Conservation (phyloP, 345 rosid genomes). For the Camelina sativa region DNA sequence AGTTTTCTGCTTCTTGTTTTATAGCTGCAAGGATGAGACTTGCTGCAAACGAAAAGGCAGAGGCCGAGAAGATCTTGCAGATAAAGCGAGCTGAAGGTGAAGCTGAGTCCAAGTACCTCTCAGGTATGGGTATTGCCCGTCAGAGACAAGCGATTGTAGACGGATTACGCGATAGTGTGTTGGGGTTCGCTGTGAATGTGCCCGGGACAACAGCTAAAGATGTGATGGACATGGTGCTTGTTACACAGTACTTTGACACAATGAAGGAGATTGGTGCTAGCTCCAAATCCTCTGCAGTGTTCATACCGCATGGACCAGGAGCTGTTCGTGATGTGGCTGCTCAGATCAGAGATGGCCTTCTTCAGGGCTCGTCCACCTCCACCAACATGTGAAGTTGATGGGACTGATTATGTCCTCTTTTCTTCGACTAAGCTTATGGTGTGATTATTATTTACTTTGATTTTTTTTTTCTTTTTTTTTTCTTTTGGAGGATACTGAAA, state of each 20-base stretch:
- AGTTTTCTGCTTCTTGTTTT: slow-evolving; percentile 16
- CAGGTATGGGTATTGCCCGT: slow-evolving; percentile 46
- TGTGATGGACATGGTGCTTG: slow-evolving; percentile 49
- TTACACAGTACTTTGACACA: slow-evolving; percentile 47
- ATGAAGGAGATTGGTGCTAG: slow-evolving; percentile 48
- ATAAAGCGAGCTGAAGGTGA: slow-evolving; percentile 50
- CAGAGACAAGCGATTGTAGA: slow-evolving; percentile 49
- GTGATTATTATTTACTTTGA: slow-evolving; percentile 13
- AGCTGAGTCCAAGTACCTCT: slow-evolving; percentile 48
- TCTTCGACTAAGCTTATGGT: slow-evolving; percentile 15
- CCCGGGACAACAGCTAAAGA: slow-evolving; percentile 50
- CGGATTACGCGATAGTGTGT: slow-evolving; percentile 43
- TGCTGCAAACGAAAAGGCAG: slow-evolving; percentile 49
- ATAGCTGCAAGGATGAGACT: slow-evolving; percentile 48
- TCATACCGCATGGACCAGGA: slow-evolving; percentile 50
- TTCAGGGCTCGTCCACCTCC: slow-evolving; percentile 37
- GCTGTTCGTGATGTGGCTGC: slow-evolving; percentile 48
- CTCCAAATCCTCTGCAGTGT: slow-evolving; percentile 47
- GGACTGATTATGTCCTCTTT: neutral
- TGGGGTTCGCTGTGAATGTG: slow-evolving; percentile 46
- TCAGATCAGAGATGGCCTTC: slow-evolving; percentile 49
- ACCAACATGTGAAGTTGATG: slow-evolving; percentile 1
- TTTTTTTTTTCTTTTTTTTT: neutral
- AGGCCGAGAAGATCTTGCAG: slow-evolving; percentile 48
- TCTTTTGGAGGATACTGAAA: neutral